phyloP scores from a whole-genome alignment of 1,284 basidiomycete species.

The Tetrapyrgos nigripes region DNA sequence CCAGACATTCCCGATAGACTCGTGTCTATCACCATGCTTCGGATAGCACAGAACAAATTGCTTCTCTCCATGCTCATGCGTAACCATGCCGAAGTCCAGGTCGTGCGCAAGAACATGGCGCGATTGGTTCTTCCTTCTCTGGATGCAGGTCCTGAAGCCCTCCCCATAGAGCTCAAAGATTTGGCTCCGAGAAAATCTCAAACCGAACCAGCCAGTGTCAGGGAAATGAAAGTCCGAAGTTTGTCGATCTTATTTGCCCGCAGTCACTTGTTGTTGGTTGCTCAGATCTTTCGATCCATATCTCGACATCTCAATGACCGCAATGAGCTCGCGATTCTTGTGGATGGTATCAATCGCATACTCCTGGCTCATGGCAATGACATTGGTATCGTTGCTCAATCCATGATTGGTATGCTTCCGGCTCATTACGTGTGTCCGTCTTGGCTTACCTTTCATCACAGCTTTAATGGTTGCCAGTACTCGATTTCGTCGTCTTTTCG shows the following conservation, averaged over 20 bases:
- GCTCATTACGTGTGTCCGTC: slow-evolving; percentile 15
- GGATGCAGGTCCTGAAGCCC: slow-evolving; percentile 36
- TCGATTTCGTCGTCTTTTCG: slow-evolving; percentile 78
- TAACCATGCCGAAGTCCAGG: slow-evolving; percentile 74
- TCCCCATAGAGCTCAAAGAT: slow-evolving; percentile 49
- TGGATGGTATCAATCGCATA: slow-evolving; percentile 75
- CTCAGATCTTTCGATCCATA: slow-evolving; percentile 75
- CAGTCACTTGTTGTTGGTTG: slow-evolving; percentile 74
- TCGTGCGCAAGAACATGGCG: slow-evolving; percentile 73
- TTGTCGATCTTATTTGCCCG: slow-evolving; percentile 69
- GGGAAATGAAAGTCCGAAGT: slow-evolving; percentile 32
- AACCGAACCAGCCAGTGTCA: neutral
- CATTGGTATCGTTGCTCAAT: slow-evolving; percentile 74
- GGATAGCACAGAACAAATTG: slow-evolving; percentile 76
- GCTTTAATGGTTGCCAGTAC: slow-evolving; percentile 76
- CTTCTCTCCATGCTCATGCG: slow-evolving; percentile 70
- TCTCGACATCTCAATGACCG: slow-evolving; percentile 80
- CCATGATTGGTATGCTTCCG: slow-evolving; percentile 65
- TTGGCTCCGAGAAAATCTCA: slow-evolving; percentile 33
- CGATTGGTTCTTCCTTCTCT: slow-evolving; percentile 63
- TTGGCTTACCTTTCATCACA: slow-evolving; percentile 26
- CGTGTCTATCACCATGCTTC: slow-evolving; percentile 65
- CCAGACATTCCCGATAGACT: slow-evolving; percentile 54
- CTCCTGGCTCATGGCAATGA: slow-evolving; percentile 72
- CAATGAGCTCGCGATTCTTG: slow-evolving; percentile 70